These are phyloP conservation scores for Citrus cavaleriei DNA, from an alignment of 345 rosid species.

Conservation along the genomic window DNA sequence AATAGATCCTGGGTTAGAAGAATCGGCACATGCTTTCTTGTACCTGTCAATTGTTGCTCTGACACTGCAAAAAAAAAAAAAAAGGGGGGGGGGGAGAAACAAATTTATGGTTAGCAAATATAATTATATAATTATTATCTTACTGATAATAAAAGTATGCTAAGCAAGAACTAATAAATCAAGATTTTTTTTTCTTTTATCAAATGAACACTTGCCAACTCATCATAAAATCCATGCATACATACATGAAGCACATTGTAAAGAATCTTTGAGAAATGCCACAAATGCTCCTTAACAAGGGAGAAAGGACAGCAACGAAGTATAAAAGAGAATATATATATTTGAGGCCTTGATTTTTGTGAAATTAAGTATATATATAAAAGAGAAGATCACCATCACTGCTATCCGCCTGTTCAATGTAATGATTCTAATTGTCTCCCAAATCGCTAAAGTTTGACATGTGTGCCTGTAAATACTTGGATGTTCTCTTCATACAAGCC, in stretches of 20 bases:
- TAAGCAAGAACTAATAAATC: not conserved
- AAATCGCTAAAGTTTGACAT: no score
- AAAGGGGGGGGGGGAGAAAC: not conserved
- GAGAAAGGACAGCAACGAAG: not conserved
- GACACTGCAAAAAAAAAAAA: constrained; percentile 43
- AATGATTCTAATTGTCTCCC: no score
- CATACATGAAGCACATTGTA: not conserved
- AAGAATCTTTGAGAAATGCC: not conserved
- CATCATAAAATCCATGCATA: not conserved
- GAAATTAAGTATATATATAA: no score
- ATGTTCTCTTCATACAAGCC: no score
- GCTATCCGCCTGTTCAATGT: no score
- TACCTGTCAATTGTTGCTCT: constrained; percentile 85
- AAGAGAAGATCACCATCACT: no score
- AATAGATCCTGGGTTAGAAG: constrained; percentile 56
- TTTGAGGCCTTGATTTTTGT: not conserved
- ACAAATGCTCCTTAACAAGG: not conserved
- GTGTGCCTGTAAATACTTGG: no score
- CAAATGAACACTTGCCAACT: not conserved
- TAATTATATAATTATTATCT: not conserved
- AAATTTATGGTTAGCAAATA: not conserved
- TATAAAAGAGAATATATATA: no score
- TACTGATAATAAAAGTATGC: not conserved
- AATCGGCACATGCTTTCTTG: constrained; percentile 69
- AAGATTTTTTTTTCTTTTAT: not conserved